Evolutionary conservation across 2,329 filamentous ascomycete species (phyloP), one percentile per base, ranked within the genome.

Genomic region (Stenocarpella maydis): DNA sequence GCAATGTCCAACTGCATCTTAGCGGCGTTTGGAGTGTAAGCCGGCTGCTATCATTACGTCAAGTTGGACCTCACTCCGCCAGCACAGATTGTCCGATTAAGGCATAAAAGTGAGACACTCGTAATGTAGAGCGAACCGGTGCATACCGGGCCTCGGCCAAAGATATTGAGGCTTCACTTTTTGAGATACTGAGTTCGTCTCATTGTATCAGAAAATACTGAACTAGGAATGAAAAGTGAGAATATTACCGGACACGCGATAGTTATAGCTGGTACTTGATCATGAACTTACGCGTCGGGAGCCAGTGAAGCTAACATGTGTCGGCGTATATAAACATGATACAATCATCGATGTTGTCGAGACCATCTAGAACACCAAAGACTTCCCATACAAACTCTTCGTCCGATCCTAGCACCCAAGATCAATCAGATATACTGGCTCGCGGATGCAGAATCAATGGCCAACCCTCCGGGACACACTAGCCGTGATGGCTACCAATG

Each of bases 401-500:
- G n/a, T n/a, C n/a, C n/a, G n/a, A n/a, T n/a, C n/a, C n/a, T n/a
- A n/a, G n/a, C n/a, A n/a, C n/a, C n/a, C n/a, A n/a, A n/a, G n/a
- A n/a, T n/a, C n/a, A n/a, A n/a, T n/a, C n/a, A n/a, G n/a, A n/a
- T n/a, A n/a, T n/a, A n/a, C n/a, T n/a, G n/a, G n/a, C n/a, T n/a
- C n/a, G n/a, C n/a, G n/a, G n/a, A n/a, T n/a, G n/a, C n/a, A n/a
- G 19, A n/a, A 8, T 50, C 72, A 24, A 69, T 69, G 68, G 9
- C 26, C 24, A 68, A 70, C 65, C 54, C 64, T 14, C 54, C 55
- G 37, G 69, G 69, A 17, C 55, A 68, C 31, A 64, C 65, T 12
- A 70, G 69, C 54, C 67, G 68, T 24, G 72, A 73, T 28, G 72
- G 72, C 60, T 71, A 69, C 53, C 72, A 72, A 55, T 73, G 72